Evolutionary conservation across 257 asterid species (phyloP).

Genomic region (Nicotiana otophora): DNA sequence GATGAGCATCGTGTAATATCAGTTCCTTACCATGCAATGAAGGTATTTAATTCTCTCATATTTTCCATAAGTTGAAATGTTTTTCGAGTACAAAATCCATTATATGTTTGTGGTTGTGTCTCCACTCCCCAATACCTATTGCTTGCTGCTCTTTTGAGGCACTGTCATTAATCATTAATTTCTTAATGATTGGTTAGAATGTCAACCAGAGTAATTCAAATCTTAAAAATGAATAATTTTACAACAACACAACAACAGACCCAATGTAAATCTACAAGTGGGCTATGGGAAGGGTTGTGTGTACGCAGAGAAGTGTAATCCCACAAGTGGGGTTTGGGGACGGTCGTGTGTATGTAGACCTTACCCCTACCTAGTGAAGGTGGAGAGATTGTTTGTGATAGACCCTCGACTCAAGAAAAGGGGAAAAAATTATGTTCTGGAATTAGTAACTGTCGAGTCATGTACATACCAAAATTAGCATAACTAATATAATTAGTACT

Average conservation of each 20-base stretch:
- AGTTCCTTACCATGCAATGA: constrained; percentile 80
- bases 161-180: neutral
- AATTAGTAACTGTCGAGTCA: neutral
- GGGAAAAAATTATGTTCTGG: neutral
- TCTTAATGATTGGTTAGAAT: neutral
- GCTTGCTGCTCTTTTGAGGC: constrained; percentile 2
- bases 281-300: no score
- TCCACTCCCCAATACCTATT: neutral
- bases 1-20: constrained; percentile 80
- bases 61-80: neutral
- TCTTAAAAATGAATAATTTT: neutral
- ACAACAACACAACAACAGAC: neutral
- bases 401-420: no score
- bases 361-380: no score
- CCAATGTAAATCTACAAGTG: no score
- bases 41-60: constrained; percentile 47
- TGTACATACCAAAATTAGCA: neutral
- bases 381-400: no score
- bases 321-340: no score
- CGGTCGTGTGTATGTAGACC: no score
- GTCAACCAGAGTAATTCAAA: neutral
- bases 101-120: neutral
- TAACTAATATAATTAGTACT: neutral
- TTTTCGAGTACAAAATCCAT: neutral
- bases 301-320: no score